Conservation (phyloP, 2,329 filamentous ascomycete species). For the Trichoderma aggressivum region DNA sequence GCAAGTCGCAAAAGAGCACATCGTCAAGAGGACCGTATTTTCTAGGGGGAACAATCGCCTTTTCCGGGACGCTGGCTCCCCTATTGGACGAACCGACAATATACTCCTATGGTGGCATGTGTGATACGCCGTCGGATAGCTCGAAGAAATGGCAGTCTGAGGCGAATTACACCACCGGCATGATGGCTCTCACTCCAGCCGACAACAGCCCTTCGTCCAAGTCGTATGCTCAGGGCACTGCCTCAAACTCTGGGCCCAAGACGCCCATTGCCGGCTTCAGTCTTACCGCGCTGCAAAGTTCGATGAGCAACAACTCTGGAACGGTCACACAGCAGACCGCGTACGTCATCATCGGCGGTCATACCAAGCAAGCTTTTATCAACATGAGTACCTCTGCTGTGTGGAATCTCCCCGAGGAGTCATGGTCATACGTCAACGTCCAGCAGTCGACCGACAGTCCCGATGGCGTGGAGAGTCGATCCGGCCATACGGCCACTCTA, state of each 20-base stretch:
- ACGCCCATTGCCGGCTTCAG: slow-evolving; percentile 84
- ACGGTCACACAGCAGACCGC: slow-evolving; percentile 68
- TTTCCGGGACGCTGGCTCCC: slow-evolving; percentile 59
- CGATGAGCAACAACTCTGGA: slow-evolving; percentile 64
- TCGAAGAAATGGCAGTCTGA: slow-evolving; percentile 58
- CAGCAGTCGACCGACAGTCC: slow-evolving; percentile 40
- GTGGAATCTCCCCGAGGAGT: slow-evolving; percentile 81
- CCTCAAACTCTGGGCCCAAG: slow-evolving; percentile 56
- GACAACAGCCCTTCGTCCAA: slow-evolving; percentile 21
- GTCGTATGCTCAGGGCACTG: slow-evolving; percentile 36
- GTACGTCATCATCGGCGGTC: slow-evolving; percentile 80
- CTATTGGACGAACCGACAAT: slow-evolving; percentile 52
- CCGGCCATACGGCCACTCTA: slow-evolving; percentile 82
- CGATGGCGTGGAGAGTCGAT: slow-evolving; percentile 67
- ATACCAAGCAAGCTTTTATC: slow-evolving; percentile 79
- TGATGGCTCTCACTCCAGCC: slow-evolving; percentile 63
- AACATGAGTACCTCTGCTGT: slow-evolving; percentile 91
- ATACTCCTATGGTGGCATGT: slow-evolving; percentile 91
- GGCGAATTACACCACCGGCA: slow-evolving; percentile 76
- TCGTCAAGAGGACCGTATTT: slow-evolving; percentile 42
- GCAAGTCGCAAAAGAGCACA: slow-evolving; percentile 21
- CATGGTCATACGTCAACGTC: slow-evolving; percentile 79
- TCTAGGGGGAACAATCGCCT: slow-evolving; percentile 59
- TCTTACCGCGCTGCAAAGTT: slow-evolving; percentile 69
- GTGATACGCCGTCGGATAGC: slow-evolving; percentile 50